Evolutionary conservation across 768 basidiomycete species (phyloP).

Genomic region (Rhizopogon rudus): DNA sequence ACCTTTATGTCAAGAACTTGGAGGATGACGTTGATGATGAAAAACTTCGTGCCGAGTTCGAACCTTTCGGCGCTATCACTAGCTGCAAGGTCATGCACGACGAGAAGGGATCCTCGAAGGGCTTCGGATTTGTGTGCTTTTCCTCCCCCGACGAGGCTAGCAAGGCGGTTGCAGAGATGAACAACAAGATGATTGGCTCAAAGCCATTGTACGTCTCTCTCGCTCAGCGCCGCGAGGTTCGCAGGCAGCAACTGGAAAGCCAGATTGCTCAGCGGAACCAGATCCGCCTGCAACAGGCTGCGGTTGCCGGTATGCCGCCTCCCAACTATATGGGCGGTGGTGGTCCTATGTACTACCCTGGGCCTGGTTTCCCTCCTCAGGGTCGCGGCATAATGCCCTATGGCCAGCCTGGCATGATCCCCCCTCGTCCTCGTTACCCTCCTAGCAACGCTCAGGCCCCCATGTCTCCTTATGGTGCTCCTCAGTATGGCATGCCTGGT

Average conservation of each 20-base stretch:
- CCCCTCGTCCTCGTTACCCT: conserved; percentile 81
- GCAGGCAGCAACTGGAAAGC: conserved; percentile 96
- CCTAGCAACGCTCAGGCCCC: conserved; percentile 66
- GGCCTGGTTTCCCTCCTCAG: conserved; percentile 72
- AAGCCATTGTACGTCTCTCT: conserved; percentile 99
- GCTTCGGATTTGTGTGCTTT: conserved; percentile 99
- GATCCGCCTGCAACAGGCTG: conserved; percentile 94
- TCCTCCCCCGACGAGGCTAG: conserved; percentile 98
- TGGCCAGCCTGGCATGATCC: conserved; percentile 86
- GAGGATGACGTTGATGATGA: conserved; percentile 98
- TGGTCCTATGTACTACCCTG: conserved; percentile 66
- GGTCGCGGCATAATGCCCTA: conserved; percentile 67
- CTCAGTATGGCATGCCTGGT: conserved; percentile 69
- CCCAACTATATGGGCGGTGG: conserved; percentile 24
- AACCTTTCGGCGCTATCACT: conserved; percentile 95
- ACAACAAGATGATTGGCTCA: conserved; percentile 99
- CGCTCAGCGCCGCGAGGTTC: conserved; percentile 96
- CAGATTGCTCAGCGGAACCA: conserved; percentile 98
- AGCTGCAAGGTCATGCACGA: conserved; percentile 99
- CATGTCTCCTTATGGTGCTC: conserved; percentile 69
- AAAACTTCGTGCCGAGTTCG: conserved; percentile 93
- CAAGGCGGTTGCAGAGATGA: conserved; percentile 99
- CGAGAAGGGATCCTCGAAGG: conserved; percentile 88
- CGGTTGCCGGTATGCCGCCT: conserved; percentile 78
- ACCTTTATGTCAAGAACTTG: conserved; percentile 99